Evolutionary conservation across 768 basidiomycete species (phyloP), one percentile per base, ranked within the genome.

Genomic region (Gelatoporia subvermispora): DNA sequence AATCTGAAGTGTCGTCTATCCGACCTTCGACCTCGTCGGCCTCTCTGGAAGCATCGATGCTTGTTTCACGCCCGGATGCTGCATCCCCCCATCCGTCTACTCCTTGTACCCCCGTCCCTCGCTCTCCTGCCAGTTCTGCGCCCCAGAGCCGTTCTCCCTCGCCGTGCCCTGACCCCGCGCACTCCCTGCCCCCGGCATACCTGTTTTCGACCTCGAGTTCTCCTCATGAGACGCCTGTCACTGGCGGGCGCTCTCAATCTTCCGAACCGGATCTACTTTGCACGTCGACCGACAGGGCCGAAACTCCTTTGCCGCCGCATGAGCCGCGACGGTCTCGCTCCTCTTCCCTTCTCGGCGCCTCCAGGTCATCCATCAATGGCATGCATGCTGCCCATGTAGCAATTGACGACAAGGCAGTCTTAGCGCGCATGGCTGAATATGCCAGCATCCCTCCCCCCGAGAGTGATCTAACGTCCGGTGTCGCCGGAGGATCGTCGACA

Each of bases 251-350:
- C 28, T 5, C 28, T 7, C 38, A 22, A 39, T 17, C 16, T 22
- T 22, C 38, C 21, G 17, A 22, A 16, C 17, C 11, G 11, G 35
- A 36, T n/a, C n/a, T 11, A 36, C 35, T 5, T 16, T 16, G 21
- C 9, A 39, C 28, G 13, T 56, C 83, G 75, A 59, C 83, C 81
- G 47, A n/a, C 7, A 43, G 7, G 24, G 24, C 28, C 28, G 28
- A 31, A 31, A 5, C 28, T 31, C 24, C 41, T 5, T n/a, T 43
- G 9, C 5, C 41, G 9, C 5, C 41, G 41, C 28, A 31, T 31
- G 28, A 13, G 13, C 13, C 28, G 13, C 28, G 13, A 7, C 7
- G 44, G 17, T 17, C 21, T 42, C 15, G 35, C 39, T 25, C 45
- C 13, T 39, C 42, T 3, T 36, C 47, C 2, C 38, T 35, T 20